A percentile compares a stretch with the other conserved stretches of the same genome.
These are phyloP conservation scores for Collybia sordida DNA, from an alignment of 768 basidiomycete genomes.

Conservation along the genomic window DNA sequence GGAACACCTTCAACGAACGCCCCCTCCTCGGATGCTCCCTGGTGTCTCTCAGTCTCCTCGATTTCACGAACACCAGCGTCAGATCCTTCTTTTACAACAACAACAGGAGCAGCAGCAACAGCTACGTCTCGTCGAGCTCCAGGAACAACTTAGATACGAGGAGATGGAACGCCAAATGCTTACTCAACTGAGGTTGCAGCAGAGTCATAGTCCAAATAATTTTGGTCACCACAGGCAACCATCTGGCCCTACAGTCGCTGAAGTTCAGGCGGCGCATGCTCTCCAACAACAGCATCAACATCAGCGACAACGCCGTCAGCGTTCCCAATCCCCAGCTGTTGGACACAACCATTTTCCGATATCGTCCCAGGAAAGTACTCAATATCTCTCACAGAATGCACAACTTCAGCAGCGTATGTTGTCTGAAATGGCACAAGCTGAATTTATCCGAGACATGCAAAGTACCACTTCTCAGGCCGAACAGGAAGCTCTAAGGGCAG, in stretches of 20 bases:
- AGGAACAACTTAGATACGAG: conserved; percentile 64
- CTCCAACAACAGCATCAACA: conserved; percentile 45
- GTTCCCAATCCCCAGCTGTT: conserved; percentile 43
- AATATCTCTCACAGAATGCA: conserved; percentile 58
- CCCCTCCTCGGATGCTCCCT: conserved; percentile 74
- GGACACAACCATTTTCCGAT: conserved; percentile 29
- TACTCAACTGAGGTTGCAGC: conserved; percentile 46
- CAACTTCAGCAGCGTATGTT: conserved; percentile 76
- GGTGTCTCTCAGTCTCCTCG: conserved; percentile 72
- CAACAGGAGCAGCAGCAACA: conserved; percentile 66
- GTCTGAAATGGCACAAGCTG: conserved; percentile 73
- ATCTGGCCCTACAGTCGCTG: conserved; percentile 46
- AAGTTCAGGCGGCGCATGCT: conserved; percentile 44
- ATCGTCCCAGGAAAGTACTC: conserved; percentile 52
- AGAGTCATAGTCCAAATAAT: conserved; percentile 29
- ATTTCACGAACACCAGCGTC: conserved; percentile 74
- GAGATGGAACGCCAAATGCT: conserved; percentile 66
- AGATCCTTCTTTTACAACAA: conserved; percentile 65
- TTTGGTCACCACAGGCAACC: conserved; percentile 41
- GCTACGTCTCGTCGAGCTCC: conserved; percentile 57
- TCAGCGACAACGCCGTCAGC: conserved; percentile 45
- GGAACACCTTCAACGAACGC: conserved; percentile 52
- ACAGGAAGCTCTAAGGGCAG: conserved; percentile 69
- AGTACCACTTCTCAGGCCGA: conserved; percentile 52
- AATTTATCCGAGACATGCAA: conserved; percentile 65